phyloP scores from a whole-genome alignment of 192 early-diverging fungal genomes.

The Linnemannia schmuckeri region DNA sequence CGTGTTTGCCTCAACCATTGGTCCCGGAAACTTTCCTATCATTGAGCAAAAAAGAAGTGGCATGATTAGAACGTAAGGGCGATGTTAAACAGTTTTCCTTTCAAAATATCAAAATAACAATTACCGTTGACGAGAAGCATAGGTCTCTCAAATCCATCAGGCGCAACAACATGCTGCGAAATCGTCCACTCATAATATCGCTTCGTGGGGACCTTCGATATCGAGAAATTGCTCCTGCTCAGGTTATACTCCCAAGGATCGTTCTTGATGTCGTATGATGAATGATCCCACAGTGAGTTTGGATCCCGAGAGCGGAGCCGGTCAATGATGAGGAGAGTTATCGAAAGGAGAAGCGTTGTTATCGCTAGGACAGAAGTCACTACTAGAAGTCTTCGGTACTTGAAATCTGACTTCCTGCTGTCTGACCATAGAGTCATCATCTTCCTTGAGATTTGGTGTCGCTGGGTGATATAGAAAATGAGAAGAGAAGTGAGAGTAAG shows the following conservation, averaged over 20 bases:
- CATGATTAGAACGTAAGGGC: not conserved
- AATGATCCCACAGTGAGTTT: not conserved
- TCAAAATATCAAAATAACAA: not conserved
- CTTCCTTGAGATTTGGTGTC: not conserved
- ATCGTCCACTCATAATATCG: constrained; percentile 15
- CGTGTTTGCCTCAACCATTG: constrained; percentile 52
- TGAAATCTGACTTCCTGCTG: not conserved
- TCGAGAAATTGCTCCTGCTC: constrained; percentile 3
- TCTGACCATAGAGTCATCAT: not conserved
- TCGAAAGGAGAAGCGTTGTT: not conserved
- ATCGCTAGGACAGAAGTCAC: not conserved
- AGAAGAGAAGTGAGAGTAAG: not conserved
- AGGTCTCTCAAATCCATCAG: not conserved
- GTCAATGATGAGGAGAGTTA: not conserved
- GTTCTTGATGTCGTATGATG: constrained; percentile 6
- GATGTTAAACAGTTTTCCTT: too few species aligned
- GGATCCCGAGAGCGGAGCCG: not conserved
- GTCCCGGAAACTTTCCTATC: constrained; percentile 51
- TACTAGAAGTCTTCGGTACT: not conserved
- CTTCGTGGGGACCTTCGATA: not conserved
- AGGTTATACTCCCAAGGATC: not conserved
- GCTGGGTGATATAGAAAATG: not conserved
- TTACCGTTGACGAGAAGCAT: constrained; percentile 9
- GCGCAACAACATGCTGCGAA: not conserved
- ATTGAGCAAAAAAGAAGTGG: not conserved